Evolutionary conservation across 306 rosid species (phyloP), one percentile per base, ranked within the genome.

Genomic region (Rosa multiflora): DNA sequence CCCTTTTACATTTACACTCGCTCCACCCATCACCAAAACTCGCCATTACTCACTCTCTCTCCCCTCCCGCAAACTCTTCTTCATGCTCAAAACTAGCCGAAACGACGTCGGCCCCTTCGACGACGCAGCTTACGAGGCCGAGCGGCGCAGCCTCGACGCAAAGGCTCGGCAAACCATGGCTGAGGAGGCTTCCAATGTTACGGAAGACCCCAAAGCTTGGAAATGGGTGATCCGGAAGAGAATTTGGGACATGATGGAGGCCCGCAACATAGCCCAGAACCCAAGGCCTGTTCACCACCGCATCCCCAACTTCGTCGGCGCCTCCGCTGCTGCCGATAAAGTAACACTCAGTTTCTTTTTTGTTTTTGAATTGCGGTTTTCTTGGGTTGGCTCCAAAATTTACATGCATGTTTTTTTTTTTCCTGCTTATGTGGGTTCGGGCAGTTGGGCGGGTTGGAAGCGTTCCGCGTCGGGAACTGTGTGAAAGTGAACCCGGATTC

Each of bases 401-500:
- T 18, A 55, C 1, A 21, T n/a, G 64, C 32, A 8, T 67, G 5
- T 29, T 6, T 70, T 14, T 10, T 48, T 29, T 6, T 70, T 10
- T 10, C 43, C 69, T 43, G 52, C 47, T 73, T 39, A 70, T 59
- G 69, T 79, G 81, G 82, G 37, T 75, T 80, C 47, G 81, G 79
- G 79, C 90, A 90, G 97, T 80, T 90, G 89, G 86, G 86, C 55
- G 90, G 44, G 73, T 86, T 94, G 84, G 92, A 89, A 76, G 89
- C 71, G 70, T 94, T 87, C 79, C 81, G 72, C 67, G 76, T 43
- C 82, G 90, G 94, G 6, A 78, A 88, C 21, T 94, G 94, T 79
- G 97, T 94, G 77, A 92, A 94, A 85, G 97, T 94, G 80, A 94
- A 94, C 88, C 98, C 98, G 47, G 98, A 94, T 85, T 89, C 98